Conservation (phyloP, 1,139 yeast species). For the Yamadazyma membranifaciens region DNA sequence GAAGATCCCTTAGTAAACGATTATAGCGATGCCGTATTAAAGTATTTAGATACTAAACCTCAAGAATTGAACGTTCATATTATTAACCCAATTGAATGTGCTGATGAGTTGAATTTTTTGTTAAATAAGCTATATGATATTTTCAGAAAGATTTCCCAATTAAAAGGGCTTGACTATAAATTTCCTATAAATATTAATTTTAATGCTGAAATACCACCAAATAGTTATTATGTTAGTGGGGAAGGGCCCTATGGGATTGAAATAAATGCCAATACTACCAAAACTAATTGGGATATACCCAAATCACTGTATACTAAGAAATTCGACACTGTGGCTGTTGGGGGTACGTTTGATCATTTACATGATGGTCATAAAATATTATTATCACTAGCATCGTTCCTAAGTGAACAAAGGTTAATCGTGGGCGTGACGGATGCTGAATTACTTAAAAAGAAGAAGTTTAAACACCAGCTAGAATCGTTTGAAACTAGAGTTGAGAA, state of each 20-base stretch:
- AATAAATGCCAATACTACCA: background rate
- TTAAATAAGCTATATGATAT: conserved; percentile 28
- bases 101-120: conserved; percentile 23
- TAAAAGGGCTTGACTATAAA: conserved; percentile 22
- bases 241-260: conserved; percentile 1
- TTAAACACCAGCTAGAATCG: conserved; percentile 60
- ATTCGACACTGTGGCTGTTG: conserved; percentile 53
- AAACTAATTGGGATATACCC: background rate
- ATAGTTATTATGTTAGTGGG: background rate
- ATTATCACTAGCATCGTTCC: conserved; percentile 67
- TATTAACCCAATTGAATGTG: conserved; percentile 16
- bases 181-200: conserved; percentile 35
- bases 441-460: conserved; percentile 72
- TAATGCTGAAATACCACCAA: conserved; percentile 13
- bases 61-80: conserved; percentile 26
- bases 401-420: conserved; percentile 55
- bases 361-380: conserved; percentile 95
- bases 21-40: conserved; percentile 22
- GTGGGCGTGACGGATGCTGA: conserved; percentile 86
- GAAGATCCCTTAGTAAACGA: conserved; percentile 24
- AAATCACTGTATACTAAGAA: background rate
- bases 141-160: conserved; percentile 21
- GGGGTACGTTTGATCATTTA: conserved; percentile 96
- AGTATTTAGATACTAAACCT: conserved; percentile 14
- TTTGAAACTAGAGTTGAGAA: conserved; percentile 49